Conservation (phyloP, 176 grass and related monocot genomes). For the Hordeum marinum region DNA sequence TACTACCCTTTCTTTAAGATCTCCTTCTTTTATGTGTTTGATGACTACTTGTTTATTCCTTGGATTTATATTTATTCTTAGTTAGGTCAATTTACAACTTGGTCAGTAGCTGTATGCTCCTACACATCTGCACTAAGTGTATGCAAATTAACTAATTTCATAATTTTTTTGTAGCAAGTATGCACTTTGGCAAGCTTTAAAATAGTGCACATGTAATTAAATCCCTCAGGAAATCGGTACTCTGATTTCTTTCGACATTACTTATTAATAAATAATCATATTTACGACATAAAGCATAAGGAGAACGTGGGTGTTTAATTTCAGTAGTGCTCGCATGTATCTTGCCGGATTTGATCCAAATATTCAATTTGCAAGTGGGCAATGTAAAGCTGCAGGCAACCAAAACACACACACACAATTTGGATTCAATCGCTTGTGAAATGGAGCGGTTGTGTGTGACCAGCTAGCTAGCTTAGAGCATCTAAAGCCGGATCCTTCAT, state of each 20-base stretch:
- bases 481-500: too few relatives aligned
- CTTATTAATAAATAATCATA: background rate
- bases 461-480: background rate
- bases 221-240: background rate
- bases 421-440: background rate
- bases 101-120: background rate
- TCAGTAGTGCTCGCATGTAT: background rate
- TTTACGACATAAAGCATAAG: background rate
- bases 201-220: background rate
- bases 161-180: background rate
- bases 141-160: too few relatives aligned
- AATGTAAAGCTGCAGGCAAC: too few relatives aligned
- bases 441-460: background rate
- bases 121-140: too few relatives aligned
- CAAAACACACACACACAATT: background rate
- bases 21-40: background rate
- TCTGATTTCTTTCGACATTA: background rate
- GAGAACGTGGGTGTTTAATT: background rate
- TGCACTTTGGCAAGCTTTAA: background rate
- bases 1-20: background rate
- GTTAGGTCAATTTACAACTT: background rate
- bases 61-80: background rate
- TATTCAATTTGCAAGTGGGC: background rate
- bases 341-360: background rate
- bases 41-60: background rate